These are phyloP conservation scores for Thelonectria discophora DNA, from an alignment of 2,329 filamentous ascomycete species.

Conservation along the genomic window DNA sequence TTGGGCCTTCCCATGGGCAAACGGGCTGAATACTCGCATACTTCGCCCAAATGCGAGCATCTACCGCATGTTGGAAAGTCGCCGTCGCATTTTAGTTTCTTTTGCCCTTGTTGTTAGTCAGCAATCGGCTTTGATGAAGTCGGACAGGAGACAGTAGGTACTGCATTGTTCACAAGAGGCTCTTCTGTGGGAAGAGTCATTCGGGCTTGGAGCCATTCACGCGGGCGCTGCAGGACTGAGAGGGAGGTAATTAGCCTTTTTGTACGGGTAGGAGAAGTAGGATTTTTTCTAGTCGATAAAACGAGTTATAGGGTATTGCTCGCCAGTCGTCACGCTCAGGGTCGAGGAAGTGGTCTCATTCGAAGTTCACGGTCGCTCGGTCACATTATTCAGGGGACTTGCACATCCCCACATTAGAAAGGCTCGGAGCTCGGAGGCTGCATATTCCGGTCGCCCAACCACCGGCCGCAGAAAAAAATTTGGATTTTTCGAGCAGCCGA, in stretches of 20 bases:
- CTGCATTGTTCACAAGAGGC: constrained; percentile 43
- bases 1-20: constrained; percentile 41
- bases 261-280: not conserved
- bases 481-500: constrained; percentile 39
- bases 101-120: constrained; percentile 33
- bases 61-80: constrained; percentile 35
- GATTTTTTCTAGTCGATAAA: not conserved
- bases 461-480: constrained; percentile 42
- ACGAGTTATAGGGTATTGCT: no score
- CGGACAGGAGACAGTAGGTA: constrained; percentile 22
- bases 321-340: no score
- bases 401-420: not conserved
- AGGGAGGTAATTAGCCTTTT: not conserved
- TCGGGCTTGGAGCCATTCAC: constrained; percentile 23
- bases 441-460: constrained; percentile 49
- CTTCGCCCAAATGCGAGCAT: constrained; percentile 27
- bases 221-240: not conserved
- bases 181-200: constrained; percentile 33
- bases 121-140: constrained; percentile 12
- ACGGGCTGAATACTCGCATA: constrained; percentile 36
- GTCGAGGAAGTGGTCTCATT: no score
- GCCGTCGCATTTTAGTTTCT: constrained; percentile 42
- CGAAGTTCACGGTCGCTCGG: no score
- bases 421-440: constrained; percentile 44
- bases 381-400: no score